Evolutionary conservation across 768 basidiomycete genomes (phyloP).

Genomic region (Pulveroboletus sp.): DNA sequence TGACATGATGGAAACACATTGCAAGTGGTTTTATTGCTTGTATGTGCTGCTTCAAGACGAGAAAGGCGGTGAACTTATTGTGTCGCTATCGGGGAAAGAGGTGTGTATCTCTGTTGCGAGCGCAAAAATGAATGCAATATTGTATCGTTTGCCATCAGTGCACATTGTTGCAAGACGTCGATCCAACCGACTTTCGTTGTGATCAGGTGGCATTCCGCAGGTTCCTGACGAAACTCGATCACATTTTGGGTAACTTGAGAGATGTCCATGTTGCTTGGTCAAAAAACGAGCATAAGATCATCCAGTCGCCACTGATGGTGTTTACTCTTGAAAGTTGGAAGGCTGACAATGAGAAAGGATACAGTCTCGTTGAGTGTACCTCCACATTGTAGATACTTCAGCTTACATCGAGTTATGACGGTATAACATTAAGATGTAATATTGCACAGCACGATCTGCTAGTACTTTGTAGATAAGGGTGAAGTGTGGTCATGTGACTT

Average conservation of each 20-base stretch:
- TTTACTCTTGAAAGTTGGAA: conserved; percentile 32
- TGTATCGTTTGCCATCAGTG: conserved; percentile 30
- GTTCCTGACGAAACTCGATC: conserved; percentile 40
- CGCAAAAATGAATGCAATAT: not conserved
- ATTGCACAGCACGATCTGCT: not conserved
- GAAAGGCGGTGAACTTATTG: conserved; percentile 35
- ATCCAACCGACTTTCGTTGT: conserved; percentile 39
- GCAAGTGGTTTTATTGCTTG: conserved; percentile 45
- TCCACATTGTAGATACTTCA: not conserved
- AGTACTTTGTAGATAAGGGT: too few relatives aligned
- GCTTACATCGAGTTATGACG: not conserved
- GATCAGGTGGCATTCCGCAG: conserved; percentile 34
- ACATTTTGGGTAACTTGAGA: conserved; percentile 45
- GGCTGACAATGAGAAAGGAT: conserved; percentile 14
- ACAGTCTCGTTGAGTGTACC: conserved; percentile 21
- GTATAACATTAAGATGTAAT: not conserved
- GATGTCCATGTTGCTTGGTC: conserved; percentile 35
- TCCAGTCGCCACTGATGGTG: conserved; percentile 23
- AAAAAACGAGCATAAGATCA: conserved; percentile 12
- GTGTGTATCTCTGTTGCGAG: conserved; percentile 21
- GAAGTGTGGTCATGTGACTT: conserved; percentile 10
- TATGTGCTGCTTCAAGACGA: conserved; percentile 51
- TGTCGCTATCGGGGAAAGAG: conserved; percentile 48
- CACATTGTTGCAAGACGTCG: conserved; percentile 40
- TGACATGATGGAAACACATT: conserved; percentile 48